Conservation (phyloP, 352 stramenopile species). For the Aphanomyces stellatus region DNA sequence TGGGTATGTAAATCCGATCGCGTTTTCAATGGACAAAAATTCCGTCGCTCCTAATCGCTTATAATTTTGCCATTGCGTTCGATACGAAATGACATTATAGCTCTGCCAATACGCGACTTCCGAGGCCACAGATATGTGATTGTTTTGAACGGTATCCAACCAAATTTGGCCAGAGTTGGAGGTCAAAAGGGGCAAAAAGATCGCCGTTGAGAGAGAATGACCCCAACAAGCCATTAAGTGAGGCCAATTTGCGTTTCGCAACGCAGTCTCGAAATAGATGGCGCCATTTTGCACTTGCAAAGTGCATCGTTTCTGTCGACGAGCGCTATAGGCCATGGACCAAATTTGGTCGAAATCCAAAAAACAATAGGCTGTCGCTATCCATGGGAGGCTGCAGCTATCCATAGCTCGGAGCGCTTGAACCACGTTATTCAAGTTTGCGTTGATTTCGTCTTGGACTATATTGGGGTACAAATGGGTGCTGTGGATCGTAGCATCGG, state of each 20-base stretch:
- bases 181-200: background rate
- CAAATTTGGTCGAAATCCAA: background rate
- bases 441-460: constrained; percentile 7
- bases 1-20: background rate
- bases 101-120: background rate
- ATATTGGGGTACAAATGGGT: background rate
- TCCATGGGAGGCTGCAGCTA: background rate
- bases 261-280: background rate
- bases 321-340: background rate
- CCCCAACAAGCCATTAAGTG: background rate
- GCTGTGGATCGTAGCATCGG: background rate
- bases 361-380: constrained; percentile 1
- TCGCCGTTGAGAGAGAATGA: background rate
- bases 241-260: background rate
- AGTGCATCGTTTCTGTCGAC: background rate
- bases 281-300: background rate
- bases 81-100: background rate
- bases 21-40: background rate
- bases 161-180: background rate
- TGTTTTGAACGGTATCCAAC: background rate
- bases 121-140: background rate
- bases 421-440: background rate
- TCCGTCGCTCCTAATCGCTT: background rate
- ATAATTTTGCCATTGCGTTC: constrained; percentile 12
- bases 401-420: background rate